Evolutionary conservation across 805 yeast genomes (phyloP).

Genomic region (Wickerhamiella sergipiensis): DNA sequence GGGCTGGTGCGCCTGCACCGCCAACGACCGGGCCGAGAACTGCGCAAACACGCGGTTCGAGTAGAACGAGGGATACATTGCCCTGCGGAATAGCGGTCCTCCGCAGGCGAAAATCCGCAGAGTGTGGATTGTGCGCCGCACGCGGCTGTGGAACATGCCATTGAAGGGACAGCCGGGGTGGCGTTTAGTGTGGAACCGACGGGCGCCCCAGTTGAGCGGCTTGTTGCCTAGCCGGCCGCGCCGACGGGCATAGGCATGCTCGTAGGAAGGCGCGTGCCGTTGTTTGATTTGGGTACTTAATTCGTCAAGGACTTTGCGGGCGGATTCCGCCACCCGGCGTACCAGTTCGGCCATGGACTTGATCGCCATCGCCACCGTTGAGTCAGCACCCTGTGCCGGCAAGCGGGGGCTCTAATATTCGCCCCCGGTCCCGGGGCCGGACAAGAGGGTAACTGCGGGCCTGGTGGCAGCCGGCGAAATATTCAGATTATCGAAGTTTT

Average conservation of each 20-base stretch:
- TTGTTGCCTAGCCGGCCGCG: constrained; percentile 1
- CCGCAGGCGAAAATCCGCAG: not conserved
- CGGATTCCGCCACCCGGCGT: constrained; percentile 10
- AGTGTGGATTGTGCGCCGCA: not conserved
- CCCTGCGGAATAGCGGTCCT: not conserved
- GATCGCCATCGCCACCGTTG: constrained; percentile 1
- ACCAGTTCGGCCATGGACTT: constrained; percentile 7
- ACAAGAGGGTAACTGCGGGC: not conserved
- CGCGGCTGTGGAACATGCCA: not conserved
- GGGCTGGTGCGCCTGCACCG: not conserved
- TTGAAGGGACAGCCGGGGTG: not conserved
- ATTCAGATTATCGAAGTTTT: too few species aligned
- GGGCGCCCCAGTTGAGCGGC: not conserved
- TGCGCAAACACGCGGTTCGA: not conserved
- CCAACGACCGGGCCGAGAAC: not conserved
- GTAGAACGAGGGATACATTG: not conserved
- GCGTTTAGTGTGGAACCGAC: not conserved
- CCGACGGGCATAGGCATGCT: constrained; percentile 11
- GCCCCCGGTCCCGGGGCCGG: not conserved
- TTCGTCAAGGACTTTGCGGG: constrained; percentile 10
- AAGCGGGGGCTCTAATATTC: not conserved
- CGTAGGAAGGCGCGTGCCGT: constrained; percentile 8
- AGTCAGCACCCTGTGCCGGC: not conserved
- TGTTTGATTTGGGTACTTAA: constrained; percentile 7
- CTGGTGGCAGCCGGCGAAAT: too few species aligned